phyloP scores from a whole-genome alignment of 163 green algal genomes.

The Scenedesmus sp. region DNA sequence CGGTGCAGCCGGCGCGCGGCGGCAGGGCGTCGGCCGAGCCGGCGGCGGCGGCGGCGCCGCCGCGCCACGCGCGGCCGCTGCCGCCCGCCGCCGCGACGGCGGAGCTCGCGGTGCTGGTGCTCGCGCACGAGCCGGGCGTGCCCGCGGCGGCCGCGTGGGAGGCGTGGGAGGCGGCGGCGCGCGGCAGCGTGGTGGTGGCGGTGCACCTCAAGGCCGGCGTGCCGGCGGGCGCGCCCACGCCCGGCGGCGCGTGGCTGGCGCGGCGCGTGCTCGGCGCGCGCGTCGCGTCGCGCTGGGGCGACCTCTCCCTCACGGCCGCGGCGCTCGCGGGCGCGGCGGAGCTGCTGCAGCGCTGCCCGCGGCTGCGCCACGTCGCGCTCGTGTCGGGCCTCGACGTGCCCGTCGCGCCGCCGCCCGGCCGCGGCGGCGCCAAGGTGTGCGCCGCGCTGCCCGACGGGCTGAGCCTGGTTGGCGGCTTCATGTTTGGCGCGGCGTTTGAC shows the following conservation, averaged over 20 bases:
- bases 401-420: conserved; percentile 3
- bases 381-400: conserved; percentile 39
- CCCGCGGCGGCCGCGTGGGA: conserved; percentile 17
- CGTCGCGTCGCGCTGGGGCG: conserved; percentile 17
- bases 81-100: not conserved
- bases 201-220: conserved; percentile 34
- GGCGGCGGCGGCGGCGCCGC: not conserved
- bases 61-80: not conserved
- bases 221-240: not conserved
- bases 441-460: conserved; percentile 6
- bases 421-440: too few species aligned
- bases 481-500: conserved; percentile 42
- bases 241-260: not conserved
- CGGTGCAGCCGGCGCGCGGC: not conserved
- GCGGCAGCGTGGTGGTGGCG: conserved; percentile 22
- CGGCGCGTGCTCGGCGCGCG: conserved; percentile 2
- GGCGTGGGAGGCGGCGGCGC: conserved; percentile 13
- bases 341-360: conserved; percentile 38
- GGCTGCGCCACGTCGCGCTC: conserved; percentile 32
- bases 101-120: conserved; percentile 39
- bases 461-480: conserved; percentile 22
- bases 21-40: not conserved
- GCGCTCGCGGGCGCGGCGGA: conserved; percentile 12
- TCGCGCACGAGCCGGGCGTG: conserved; percentile 32
- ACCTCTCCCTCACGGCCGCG: conserved; percentile 28